A percentile compares a stretch with the other conserved stretches of the same genome.
phyloP scores from a whole-genome alignment of 2,329 filamentous ascomycete species.

The Pseudocercospora fijiensis region DNA sequence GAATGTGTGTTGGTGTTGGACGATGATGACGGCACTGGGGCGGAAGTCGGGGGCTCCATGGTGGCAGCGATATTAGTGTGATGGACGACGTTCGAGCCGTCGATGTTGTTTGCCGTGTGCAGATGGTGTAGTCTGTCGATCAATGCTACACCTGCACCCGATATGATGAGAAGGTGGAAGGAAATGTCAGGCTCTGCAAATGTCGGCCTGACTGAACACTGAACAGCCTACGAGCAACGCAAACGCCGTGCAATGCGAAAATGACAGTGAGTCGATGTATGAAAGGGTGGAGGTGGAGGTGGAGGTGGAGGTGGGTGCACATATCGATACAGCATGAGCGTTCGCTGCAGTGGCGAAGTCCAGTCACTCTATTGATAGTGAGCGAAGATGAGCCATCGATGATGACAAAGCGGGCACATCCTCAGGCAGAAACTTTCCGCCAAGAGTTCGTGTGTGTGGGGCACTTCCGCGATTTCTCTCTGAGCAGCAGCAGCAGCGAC shows the following conservation, averaged over 20 bases:
- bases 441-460: conserved; percentile 2
- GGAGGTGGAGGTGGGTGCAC: conserved; percentile 7
- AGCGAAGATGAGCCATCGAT: conserved; percentile 1
- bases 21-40: conserved; percentile 12
- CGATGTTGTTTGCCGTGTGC: neutral
- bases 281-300: conserved; percentile 9
- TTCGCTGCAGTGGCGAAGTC: conserved; percentile 18
- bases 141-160: neutral
- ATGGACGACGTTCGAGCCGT: neutral
- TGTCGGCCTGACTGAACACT: conserved; percentile 25
- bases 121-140: neutral
- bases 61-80: neutral
- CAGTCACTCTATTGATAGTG: neutral
- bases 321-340: neutral
- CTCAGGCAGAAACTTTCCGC: neutral
- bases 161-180: neutral
- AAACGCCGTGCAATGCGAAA: conserved; percentile 1
- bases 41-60: conserved; percentile 17
- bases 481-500: neutral
- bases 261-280: conserved; percentile 13
- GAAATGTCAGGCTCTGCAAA: conserved; percentile 23
- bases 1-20: conserved; percentile 11
- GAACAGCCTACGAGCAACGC: conserved; percentile 18
- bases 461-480: conserved; percentile 1
- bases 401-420: neutral